Base-by-base conservation (phyloP, 768 basidiomycete species). In the Mycena chlorophos region DNA sequence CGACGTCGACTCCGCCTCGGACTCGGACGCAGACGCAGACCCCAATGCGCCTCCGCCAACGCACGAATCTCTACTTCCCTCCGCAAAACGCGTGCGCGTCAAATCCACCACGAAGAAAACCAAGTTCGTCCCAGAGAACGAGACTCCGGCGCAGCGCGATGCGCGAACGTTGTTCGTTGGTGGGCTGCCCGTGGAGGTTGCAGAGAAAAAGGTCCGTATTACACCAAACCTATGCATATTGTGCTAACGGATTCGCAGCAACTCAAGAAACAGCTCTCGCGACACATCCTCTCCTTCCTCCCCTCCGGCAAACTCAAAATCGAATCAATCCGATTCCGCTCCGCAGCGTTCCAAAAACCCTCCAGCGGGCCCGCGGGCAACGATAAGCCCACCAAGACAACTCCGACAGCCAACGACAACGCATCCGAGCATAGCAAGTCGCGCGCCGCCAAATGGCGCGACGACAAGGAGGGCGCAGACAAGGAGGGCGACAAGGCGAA, bases 271-370 rank as follows among this genome's bases (percentile, higher is more conserved):
- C 82, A 86, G 60, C 75, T 98, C 26, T 85, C 85, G 57, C 79
- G 82, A 25, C 90, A 95, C 67, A 79, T 98, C 58, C 76, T 93
- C 22, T 73, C 86, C 1, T 79, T 83, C 58, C 78, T 91, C 14
- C 86, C 90, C 3, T 71, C 78, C 0, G 20, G 23, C 22, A 57
- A 52, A 49, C 40, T 62, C 39, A 92, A 89, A 74, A 87, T 97
- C 60, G 96, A 98, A 66, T 94, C 94, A 4, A 81, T 85, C 23
- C 91, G 96, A 39, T 97, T 96, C 78, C 91, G 96, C 49, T 97
- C 94, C 16, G 81, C 97, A 48, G 87, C 94, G 1, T 98, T 98
- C 76, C 85, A 90, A 59, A 79, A 79, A 0, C 91, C 96, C 10
- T 55, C 60, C 8, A 58, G 22, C 22, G 40, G 8, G 8, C n/a